These are phyloP conservation scores for Phytopythium aichiense DNA, from an alignment of 352 stramenopile species.

Conservation along the genomic window DNA sequence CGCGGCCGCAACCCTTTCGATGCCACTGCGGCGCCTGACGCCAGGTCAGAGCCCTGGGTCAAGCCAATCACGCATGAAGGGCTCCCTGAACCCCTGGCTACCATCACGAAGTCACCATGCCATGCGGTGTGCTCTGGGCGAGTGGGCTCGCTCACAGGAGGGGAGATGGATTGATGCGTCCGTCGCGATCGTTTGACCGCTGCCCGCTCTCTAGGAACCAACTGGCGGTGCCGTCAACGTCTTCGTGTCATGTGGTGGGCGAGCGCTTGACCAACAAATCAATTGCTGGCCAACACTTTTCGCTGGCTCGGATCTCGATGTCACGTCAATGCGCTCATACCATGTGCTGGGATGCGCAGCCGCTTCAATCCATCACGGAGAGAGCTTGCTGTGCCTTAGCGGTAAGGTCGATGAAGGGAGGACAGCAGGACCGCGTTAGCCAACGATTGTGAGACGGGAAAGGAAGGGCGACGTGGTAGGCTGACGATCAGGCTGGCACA, in stretches of 20 bases:
- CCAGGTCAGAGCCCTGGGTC: neutral
- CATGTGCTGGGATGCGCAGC: neutral
- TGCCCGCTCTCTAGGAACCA: neutral
- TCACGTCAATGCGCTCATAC: neutral
- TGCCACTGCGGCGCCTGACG: neutral
- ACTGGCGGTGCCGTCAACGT: neutral
- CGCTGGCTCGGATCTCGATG: too few species aligned
- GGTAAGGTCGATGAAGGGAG: neutral
- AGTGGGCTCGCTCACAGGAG: neutral
- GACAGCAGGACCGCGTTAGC: neutral
- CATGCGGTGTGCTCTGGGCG: neutral
- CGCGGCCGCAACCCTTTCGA: neutral
- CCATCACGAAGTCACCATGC: neutral
- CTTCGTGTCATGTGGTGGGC: neutral
- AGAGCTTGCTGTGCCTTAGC: neutral
- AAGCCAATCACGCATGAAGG: neutral
- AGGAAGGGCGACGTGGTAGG: neutral
- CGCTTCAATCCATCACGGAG: neutral
- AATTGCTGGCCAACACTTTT: too few species aligned
- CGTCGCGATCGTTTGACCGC: neutral
- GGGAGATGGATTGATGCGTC: neutral
- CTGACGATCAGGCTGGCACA: neutral
- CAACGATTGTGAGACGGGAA: neutral
- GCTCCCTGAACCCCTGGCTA: neutral
- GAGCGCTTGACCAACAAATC: neutral